A percentile compares a stretch with the other conserved stretches of the same genome.
Conservation (phyloP, 208 protist genomes). For the Angomonas deanei region DNA sequence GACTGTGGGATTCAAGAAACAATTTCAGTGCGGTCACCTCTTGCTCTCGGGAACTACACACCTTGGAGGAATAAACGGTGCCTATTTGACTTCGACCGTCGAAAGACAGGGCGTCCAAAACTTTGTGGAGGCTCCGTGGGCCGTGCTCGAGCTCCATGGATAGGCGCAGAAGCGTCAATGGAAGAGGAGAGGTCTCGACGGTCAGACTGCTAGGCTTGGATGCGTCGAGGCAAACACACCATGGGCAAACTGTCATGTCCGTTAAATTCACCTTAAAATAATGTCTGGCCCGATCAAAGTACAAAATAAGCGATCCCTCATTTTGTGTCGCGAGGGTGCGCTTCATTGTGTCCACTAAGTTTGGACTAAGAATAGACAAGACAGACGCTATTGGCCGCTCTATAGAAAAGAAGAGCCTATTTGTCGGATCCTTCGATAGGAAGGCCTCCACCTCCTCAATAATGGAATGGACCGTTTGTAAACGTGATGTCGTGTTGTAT, state of each 20-base stretch:
- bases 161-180: constrained; percentile 36
- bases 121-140: constrained; percentile 17
- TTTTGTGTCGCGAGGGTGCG: background rate
- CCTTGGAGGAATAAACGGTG: constrained; percentile 10
- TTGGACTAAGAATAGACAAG: background rate
- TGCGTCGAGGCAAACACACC: constrained; percentile 39
- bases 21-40: constrained; percentile 13
- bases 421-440: constrained; percentile 25
- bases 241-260: constrained; percentile 40
- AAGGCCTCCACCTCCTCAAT: constrained; percentile 35
- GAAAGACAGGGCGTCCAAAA: constrained; percentile 25
- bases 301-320: constrained; percentile 20
- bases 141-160: constrained; percentile 23
- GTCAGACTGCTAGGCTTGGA: constrained; percentile 77
- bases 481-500: too few relatives aligned
- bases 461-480: constrained; percentile 12
- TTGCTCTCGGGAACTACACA: too few relatives aligned
- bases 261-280: constrained; percentile 72
- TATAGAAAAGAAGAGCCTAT: constrained; percentile 5
- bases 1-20: constrained; percentile 64
- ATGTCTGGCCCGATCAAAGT: constrained; percentile 81
- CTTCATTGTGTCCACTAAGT: background rate
- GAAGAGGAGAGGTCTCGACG: constrained; percentile 64
- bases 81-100: constrained; percentile 29
- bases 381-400: background rate